These are phyloP conservation scores for Hansenula sp. DNA, from an alignment of 1,139 yeast genomes.

Conservation along the genomic window DNA sequence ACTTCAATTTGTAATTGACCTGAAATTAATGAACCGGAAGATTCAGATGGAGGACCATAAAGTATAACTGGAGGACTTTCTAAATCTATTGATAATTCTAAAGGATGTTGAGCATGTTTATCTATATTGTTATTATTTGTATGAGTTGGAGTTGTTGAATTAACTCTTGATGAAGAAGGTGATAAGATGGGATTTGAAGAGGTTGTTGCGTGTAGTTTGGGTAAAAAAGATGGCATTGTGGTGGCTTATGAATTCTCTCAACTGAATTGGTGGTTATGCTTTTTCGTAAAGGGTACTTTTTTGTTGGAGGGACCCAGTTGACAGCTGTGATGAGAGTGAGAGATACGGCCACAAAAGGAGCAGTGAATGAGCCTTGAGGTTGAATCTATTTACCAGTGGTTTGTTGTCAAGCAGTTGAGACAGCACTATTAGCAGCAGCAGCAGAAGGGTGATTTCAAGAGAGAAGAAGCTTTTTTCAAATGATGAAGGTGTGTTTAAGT, in stretches of 20 bases:
- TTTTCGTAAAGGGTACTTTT: too few species aligned
- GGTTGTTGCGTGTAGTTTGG: slow-evolving; percentile 1
- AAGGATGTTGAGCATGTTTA: slow-evolving; percentile 25
- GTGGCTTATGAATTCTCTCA: not conserved
- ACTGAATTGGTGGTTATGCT: too few species aligned
- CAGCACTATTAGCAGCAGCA: too few species aligned
- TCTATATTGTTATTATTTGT: slow-evolving; percentile 14
- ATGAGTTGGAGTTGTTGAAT: not conserved
- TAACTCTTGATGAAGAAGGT: not conserved
- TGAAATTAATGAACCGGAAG: slow-evolving; percentile 81
- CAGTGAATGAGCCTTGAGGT: too few species aligned
- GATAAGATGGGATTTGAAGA: not conserved
- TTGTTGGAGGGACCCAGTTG: too few species aligned
- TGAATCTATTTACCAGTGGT: too few species aligned
- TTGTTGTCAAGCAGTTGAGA: too few species aligned
- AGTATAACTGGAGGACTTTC: slow-evolving; percentile 91
- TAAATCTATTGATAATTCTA: slow-evolving; percentile 54
- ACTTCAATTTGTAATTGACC: slow-evolving; percentile 52
- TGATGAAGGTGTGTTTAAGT: too few species aligned
- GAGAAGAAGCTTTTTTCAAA: too few species aligned
- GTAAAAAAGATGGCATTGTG: slow-evolving; percentile 2
- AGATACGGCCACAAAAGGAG: too few species aligned
- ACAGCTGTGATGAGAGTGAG: too few species aligned
- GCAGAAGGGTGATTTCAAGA: too few species aligned
- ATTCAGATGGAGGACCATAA: slow-evolving; percentile 73